Evolutionary conservation across 352 stramenopile species (phyloP), one percentile per base, ranked within the genome.

Genomic region (Labyrinthula sp.): DNA sequence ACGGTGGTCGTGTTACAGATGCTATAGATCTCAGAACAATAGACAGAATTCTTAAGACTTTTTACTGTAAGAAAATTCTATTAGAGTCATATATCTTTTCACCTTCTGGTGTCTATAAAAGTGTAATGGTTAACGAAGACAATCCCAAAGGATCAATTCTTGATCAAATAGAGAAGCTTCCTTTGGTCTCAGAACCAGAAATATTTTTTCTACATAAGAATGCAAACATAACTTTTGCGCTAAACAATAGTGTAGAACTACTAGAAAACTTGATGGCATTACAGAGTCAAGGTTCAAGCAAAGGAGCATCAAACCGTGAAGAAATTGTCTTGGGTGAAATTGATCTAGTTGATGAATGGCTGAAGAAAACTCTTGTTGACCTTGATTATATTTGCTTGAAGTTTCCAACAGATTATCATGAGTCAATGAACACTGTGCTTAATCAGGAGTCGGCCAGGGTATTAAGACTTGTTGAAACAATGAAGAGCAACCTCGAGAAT

Each of bases 391-490:
- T 78, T 1, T 66, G 61, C 12, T 67, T 92, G 17, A 72, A 81
- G 33, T 92, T 91, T 57, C 82, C 82, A 0, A 74, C 90, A 8
- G 60, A 65, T 38, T 93, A 93, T 59, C 56, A 75, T 9, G 81
- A 93, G 55, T 89, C 75, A 0, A 93, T 93, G 82, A 92, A 93
- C 65, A 93, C 81, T 0, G 79, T 93, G 20, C 57, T 93, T 1
- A 78, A 79, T 2, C 79, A 94, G 57, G 82, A 94, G 54, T 84
- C 85, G 26, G 79, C 90, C 27, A 76, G 82, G 4, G 93, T 92
- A 60, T 92, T 93, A 52, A 85, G 82, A 47, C 62, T 94, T n/a
- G 66, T 89, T 24, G 69, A 63, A 7, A 76, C 73, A 1, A 88
- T 93, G 45, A 67, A 75, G 0, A 58, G 40, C 15, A 83, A 73